Evolutionary conservation across 1,139 yeast genomes (phyloP), one percentile per base, ranked within the genome.

Genomic region (Yamadazyma atmosphaerica): DNA sequence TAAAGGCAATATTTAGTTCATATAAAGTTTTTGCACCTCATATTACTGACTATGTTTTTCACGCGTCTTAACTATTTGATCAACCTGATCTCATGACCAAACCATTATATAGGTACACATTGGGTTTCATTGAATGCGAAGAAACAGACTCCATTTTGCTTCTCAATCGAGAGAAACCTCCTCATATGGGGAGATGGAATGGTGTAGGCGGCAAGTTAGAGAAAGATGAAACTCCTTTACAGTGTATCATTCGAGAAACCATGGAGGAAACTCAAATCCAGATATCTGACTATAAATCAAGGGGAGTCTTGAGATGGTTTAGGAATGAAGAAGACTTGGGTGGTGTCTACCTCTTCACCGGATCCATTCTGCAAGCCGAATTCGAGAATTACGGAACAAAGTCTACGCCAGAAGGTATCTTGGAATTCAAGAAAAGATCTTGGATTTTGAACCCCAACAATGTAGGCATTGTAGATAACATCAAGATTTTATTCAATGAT

Each of bases 161-260:
- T 6, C 52, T 73, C 22, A 73, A 73, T 40, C 53, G 79, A 25
- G 61, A 65, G 38, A 72, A 72, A 43, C 55, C 64, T 14, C 79
- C 78, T 1, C 72, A 77, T 74, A 72, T 70, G 77, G 79, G 79
- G 2, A 54, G 70, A 38, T 73, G 78, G 77, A 72, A 72, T 45
- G 79, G 78, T 1, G 72, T 73, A 11, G 78, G 78, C 3, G 79
- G 79, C 1, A 72, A 73, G 45, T 46, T 72, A 13, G 72, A 71
- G 19, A 39, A 47, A 0, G 54, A 44, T 8, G 77, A 70, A 46
- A 43, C 63, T 2, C 68, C 77, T 1, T 43, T 58, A 23, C 61
- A 63, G 8, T 69, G 78, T 40, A 71, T 72, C 15, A 56, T 65
- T 3, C 46, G 78, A 35, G 78, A 73, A 49, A 65, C 76, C 0